Evolutionary conservation across 768 basidiomycete species (phyloP), one percentile per base, ranked within the genome.

Genomic region (Jaapia argillacea): DNA sequence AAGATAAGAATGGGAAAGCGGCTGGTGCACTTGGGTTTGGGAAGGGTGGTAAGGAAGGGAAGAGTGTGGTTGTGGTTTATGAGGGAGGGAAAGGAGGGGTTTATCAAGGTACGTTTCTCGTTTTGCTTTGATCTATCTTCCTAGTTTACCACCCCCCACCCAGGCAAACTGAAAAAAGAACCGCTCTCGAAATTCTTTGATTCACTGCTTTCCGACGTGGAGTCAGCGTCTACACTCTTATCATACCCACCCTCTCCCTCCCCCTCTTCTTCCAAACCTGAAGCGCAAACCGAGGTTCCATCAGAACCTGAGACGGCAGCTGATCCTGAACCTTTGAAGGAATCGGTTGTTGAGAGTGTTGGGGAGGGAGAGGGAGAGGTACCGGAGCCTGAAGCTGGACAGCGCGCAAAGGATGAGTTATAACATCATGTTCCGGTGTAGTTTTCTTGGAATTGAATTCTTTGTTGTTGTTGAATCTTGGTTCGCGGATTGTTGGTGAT

Each of bases 131-230:
- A n/a, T 26, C 26, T 5, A 23, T 21, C 25, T 20, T 14, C n/a
- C 35, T 16, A 4, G 5, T 33, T 22, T 16, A 12, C 25, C 13
- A 23, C 28, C 24, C 33, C 7, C 31, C 36, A 12, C 21, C 5
- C 52, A 84, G 89, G 88, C 33, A 59, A 70, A 26, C 71, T 69
- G 54, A 93, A 93, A 63, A 71, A 77, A 49, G 84, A 89, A 42
- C 70, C 82, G 2, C 65, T 94, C 31, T 72, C 72, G 47, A 77
- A 79, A 52, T 86, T 82, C 66, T 81, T 84, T 58, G 79, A 75
- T 50, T 76, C 79, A 1, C 67, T 87, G 26, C 54, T 84, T 14
- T n/a, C n/a, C n/a, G n/a, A n/a, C n/a, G n/a, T n/a, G n/a, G n/a
- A n/a, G n/a, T n/a, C n/a, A n/a, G n/a, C n/a, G n/a, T n/a, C n/a